phyloP scores from a whole-genome alignment of 1,284 basidiomycete species.

The Puccinia brachypodii region DNA sequence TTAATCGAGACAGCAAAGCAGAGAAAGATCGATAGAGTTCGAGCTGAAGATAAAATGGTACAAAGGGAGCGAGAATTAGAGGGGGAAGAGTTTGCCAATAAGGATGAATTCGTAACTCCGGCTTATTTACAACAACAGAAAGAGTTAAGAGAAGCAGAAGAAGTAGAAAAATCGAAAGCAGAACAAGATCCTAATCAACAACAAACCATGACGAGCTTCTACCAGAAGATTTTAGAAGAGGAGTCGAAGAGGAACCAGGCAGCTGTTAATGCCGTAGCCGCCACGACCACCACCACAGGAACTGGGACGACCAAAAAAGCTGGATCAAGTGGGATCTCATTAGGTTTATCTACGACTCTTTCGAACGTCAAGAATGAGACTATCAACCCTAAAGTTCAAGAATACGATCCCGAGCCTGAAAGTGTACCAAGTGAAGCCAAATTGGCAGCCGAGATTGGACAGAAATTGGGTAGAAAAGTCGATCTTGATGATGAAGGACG shows the following conservation, averaged over 20 bases:
- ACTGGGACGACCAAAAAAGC: neutral
- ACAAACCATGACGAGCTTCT: constrained; percentile 52
- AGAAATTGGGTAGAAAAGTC: constrained; percentile 76
- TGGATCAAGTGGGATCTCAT: constrained; percentile 3
- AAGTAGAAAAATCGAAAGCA: constrained; percentile 76
- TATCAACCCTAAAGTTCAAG: neutral
- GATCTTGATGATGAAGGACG: constrained; percentile 97
- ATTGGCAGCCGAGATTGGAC: constrained; percentile 66
- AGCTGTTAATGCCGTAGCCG: constrained; percentile 50
- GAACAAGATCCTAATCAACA: constrained; percentile 65
- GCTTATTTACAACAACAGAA: constrained; percentile 97
- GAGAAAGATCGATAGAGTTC: constrained; percentile 80
- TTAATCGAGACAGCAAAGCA: constrained; percentile 81
- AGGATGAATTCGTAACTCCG: constrained; percentile 94
- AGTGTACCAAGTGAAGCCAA: constrained; percentile 68
- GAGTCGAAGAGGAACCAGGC: constrained; percentile 52
- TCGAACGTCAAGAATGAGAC: neutral
- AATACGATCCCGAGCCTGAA: constrained; percentile 65
- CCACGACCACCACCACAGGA: neutral
- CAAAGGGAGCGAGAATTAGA: constrained; percentile 87
- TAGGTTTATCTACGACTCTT: constrained; percentile 29
- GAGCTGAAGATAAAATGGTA: constrained; percentile 98
- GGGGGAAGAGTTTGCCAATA: constrained; percentile 90
- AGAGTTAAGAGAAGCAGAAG: constrained; percentile 82
- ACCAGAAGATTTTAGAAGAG: constrained; percentile 54